Percentiles rank a stretch among this genome's conserved stretches.
Conservation (phyloP, 2,329 filamentous ascomycete genomes). For the Tympanopsis confertula region DNA sequence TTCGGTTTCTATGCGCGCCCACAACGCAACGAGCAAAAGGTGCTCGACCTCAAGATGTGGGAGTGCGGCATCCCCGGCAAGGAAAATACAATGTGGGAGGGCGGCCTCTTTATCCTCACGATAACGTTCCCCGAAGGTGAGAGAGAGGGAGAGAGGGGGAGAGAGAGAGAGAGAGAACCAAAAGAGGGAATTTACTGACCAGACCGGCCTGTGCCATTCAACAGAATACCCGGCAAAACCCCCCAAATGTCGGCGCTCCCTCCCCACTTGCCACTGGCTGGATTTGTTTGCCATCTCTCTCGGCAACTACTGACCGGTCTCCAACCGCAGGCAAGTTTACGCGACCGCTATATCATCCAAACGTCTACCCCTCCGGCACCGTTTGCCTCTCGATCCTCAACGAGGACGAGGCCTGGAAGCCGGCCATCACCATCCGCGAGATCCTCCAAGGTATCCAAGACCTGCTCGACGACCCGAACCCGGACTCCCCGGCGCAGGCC, state of each 20-base stretch:
- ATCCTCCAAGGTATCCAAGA: constrained; percentile 94
- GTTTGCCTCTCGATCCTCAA: constrained; percentile 95
- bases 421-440: constrained; percentile 95
- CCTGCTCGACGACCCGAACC: constrained; percentile 89
- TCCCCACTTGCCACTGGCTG: neutral
- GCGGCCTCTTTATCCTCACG: constrained; percentile 89
- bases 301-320: constrained; percentile 5
- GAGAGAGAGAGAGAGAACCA: no score
- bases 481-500: constrained; percentile 89
- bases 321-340: constrained; percentile 71
- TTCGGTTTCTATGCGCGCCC: constrained; percentile 96
- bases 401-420: constrained; percentile 97
- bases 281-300: constrained; percentile 2
- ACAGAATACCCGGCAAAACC: constrained; percentile 96
- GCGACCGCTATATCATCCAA: constrained; percentile 92
- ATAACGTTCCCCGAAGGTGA: constrained; percentile 86
- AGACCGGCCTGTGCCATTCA: no score
- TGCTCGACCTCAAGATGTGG: constrained; percentile 88
- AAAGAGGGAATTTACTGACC: no score
- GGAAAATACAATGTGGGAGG: constrained; percentile 93
- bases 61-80: constrained; percentile 94
- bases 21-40: constrained; percentile 63
- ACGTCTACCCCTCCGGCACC: constrained; percentile 95
- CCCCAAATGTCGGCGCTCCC: constrained; percentile 69
- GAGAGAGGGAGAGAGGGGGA: no score